Percentiles rank a stretch among this genome's conserved stretches.
Conservation (phyloP, 2,329 filamentous ascomycete species). For the Fusarium sterilihyphosum region DNA sequence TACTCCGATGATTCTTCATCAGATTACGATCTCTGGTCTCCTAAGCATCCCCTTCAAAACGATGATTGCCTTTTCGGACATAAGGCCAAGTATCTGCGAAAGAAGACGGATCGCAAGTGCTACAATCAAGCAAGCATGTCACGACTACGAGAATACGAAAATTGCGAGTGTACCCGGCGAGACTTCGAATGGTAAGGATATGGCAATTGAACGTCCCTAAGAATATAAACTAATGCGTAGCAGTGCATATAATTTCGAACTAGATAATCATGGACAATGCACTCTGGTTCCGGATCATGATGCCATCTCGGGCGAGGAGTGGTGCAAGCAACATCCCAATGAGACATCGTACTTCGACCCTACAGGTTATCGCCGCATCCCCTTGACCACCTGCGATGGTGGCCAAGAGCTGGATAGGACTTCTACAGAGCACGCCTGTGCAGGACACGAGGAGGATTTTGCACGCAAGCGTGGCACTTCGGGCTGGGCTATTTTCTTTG, state of each 20-base stretch:
- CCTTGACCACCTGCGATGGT: conserved; percentile 84
- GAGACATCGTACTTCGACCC: conserved; percentile 82
- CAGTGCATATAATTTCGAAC: conserved; percentile 94
- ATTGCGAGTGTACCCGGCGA: conserved; percentile 83
- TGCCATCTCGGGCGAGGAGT: conserved; percentile 62
- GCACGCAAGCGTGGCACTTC: conserved; percentile 74
- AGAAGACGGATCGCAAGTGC: conserved; percentile 81
- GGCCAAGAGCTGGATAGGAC: conserved; percentile 80
- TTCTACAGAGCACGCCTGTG: conserved; percentile 67
- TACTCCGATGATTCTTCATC: conserved; percentile 66
- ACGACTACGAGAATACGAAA: conserved; percentile 75
- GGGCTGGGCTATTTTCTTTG: conserved; percentile 84
- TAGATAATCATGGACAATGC: conserved; percentile 80
- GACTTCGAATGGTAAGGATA: conserved; percentile 89
- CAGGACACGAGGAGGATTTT: conserved; percentile 84
- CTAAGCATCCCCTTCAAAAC: conserved; percentile 80
- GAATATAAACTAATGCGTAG: conserved; percentile 18
- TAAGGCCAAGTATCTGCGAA: conserved; percentile 87
- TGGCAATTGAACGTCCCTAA: background rate
- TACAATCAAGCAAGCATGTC: conserved; percentile 81
- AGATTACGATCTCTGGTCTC: conserved; percentile 90
- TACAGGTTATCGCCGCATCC: conserved; percentile 89
- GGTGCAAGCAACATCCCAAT: conserved; percentile 70
- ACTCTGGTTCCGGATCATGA: conserved; percentile 76
- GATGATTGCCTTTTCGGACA: conserved; percentile 94